Evolutionary conservation across 2,329 filamentous ascomycete species (phyloP), one percentile per base, ranked within the genome.

Genomic region (Blastomyces emzantsi): DNA sequence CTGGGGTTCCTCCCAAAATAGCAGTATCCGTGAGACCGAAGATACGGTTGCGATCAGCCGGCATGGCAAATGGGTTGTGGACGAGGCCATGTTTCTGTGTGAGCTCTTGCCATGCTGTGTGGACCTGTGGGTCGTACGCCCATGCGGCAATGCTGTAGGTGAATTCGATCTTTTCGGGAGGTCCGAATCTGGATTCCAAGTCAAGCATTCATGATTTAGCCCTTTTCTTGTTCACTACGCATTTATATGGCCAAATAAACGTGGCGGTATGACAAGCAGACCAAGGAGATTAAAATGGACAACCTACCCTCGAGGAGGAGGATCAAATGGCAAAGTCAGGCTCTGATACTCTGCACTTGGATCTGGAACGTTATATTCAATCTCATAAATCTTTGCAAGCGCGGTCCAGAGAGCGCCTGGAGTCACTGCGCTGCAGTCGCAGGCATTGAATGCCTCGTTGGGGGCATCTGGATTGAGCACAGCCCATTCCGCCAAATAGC

Each of bases 21-120:
- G 75, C 70, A 33, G 71, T 72, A 67, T 82, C 80, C 3, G 77
- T 73, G 64, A 83, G 80, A 1, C 74, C 72, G 61, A 82, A 82
- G 47, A 80, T 73, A 1, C 76, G 74, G 43, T 79, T 78, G 19
- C 79, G 69, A 52, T 81, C 77, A 62, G 61, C 62, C 51, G 58
- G 47, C 41, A 62, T 63, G 30, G 75, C 73, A 41, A 82, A 74
- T 22, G 76, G 75, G 63, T 77, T 75, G 43, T 75, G 67, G 4
- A 72, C 70, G 13, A 83, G 68, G 1, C 73, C 69, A 64, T 83
- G 70, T 67, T 77, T 71, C 61, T 73, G 65, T 47, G 76, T 75
- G 5, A 83, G 70, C 64, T 79, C 75, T 49, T 72, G 71, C 81
- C 81, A 83, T 1, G 78, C 77, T 25, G 75, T 67, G 52, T 76